Evolutionary conservation across 495 filamentous ascomycete species (phyloP).

Genomic region (Penicillium simplicissimum): DNA sequence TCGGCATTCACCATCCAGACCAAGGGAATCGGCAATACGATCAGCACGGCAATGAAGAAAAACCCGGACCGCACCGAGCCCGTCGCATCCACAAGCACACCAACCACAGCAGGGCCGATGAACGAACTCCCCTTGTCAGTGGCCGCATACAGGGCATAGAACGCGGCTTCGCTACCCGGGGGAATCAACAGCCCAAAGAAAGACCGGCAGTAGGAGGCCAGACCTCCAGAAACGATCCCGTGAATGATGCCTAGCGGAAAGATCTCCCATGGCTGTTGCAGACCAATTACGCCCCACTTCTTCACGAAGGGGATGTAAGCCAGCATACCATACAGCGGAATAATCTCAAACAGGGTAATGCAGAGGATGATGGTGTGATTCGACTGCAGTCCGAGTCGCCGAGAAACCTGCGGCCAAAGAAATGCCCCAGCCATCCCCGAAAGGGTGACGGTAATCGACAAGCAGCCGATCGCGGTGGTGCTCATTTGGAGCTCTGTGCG

Average conservation of each 20-base stretch:
- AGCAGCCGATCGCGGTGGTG: conserved; percentile 70
- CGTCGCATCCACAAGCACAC: conserved; percentile 75
- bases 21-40: conserved; percentile 73
- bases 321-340: conserved; percentile 81
- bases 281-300: conserved; percentile 70
- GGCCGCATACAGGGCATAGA: conserved; percentile 90
- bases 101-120: conserved; percentile 87
- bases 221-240: conserved; percentile 80
- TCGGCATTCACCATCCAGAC: conserved; percentile 81
- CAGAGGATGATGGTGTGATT: conserved; percentile 82
- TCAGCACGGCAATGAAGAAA: conserved; percentile 78
- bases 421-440: conserved; percentile 82
- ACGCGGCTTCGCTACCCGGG: conserved; percentile 87
- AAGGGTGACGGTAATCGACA: conserved; percentile 79
- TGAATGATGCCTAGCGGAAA: conserved; percentile 83
- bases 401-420: conserved; percentile 73
- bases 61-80: conserved; percentile 86
- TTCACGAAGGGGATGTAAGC: conserved; percentile 78
- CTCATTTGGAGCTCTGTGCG: conserved; percentile 84
- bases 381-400: conserved; percentile 59
- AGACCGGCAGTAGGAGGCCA: conserved; percentile 82
- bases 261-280: conserved; percentile 91
- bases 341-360: conserved; percentile 80
- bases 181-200: conserved; percentile 84
- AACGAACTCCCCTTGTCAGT: conserved; percentile 91